A percentile compares a stretch with the other conserved stretches of the same genome.
Evolutionary conservation across 2,329 filamentous ascomycete genomes (phyloP).

Genomic region (Scedosporium minutisporum): DNA sequence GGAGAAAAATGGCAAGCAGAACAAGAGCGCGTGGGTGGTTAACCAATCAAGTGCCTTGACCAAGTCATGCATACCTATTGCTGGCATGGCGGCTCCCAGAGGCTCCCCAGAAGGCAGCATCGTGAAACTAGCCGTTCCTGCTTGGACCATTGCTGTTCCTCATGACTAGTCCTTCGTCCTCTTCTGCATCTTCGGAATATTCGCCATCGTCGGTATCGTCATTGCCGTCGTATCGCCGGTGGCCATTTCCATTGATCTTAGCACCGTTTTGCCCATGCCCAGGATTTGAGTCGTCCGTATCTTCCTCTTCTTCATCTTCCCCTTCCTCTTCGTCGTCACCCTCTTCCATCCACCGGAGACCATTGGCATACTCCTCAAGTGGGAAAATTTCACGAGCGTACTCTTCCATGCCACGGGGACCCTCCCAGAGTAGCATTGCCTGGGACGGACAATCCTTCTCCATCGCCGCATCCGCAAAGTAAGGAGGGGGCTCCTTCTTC

Average conservation of each 20-base stretch:
- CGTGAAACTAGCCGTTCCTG: conserved; percentile 45
- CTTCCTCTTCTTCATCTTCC: conserved; percentile 37
- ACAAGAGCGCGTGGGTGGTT: neutral
- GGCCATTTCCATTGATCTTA: conserved; percentile 6
- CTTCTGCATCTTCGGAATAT: conserved; percentile 39
- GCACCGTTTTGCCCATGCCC: conserved; percentile 5
- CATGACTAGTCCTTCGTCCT: conserved; percentile 51
- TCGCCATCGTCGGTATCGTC: conserved; percentile 27
- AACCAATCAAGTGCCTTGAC: neutral
- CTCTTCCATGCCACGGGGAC: conserved; percentile 81
- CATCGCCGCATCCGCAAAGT: conserved; percentile 49
- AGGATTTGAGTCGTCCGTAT: conserved; percentile 14
- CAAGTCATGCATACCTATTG: neutral
- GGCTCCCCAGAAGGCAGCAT: neutral
- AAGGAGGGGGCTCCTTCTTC: conserved; percentile 45
- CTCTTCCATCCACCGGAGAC: conserved; percentile 79
- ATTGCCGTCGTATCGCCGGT: conserved; percentile 28
- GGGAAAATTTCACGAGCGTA: conserved; percentile 92
- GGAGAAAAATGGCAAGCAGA: neutral
- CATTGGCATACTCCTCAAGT: conserved; percentile 89
- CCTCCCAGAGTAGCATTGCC: conserved; percentile 81
- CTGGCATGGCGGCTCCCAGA: neutral
- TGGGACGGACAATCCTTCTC: conserved; percentile 60
- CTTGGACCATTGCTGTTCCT: conserved; percentile 45
- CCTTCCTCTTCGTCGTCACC: conserved; percentile 29